These are phyloP conservation scores for Fusarium graminum DNA, from an alignment of 2,329 filamentous ascomycete species.

Conservation along the genomic window DNA sequence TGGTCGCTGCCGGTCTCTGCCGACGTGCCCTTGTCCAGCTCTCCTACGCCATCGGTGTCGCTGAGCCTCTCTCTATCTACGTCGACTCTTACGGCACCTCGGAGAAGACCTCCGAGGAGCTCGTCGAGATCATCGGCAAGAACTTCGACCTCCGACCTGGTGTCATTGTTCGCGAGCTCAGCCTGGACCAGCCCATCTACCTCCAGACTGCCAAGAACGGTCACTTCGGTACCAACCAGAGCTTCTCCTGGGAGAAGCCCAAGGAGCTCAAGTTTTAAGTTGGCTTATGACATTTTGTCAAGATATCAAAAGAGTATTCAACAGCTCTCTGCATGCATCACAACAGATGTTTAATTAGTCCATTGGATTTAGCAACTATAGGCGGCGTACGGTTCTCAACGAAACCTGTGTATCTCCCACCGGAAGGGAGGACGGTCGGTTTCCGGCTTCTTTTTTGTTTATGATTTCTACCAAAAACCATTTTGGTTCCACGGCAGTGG, in stretches of 20 bases:
- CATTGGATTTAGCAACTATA: conserved; percentile 55
- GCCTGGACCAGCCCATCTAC: conserved; percentile 97
- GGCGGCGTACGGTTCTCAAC: conserved; percentile 63
- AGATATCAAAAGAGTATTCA: conserved; percentile 56
- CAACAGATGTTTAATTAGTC: conserved; percentile 56
- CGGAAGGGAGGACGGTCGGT: conserved; percentile 53
- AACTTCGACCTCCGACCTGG: conserved; percentile 99
- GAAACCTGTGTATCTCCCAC: conserved; percentile 57
- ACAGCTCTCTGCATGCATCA: conserved; percentile 55
- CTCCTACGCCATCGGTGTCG: conserved; percentile 98
- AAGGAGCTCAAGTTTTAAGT: conserved; percentile 92
- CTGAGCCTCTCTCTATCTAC: conserved; percentile 97
- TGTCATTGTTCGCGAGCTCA: conserved; percentile 98
- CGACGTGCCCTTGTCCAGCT: conserved; percentile 97
- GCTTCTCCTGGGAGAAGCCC: conserved; percentile 98
- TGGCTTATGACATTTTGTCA: conserved; percentile 33
- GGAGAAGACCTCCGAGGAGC: conserved; percentile 87
- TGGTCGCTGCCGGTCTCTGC: conserved; percentile 88
- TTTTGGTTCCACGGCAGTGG: conserved; percentile 47
- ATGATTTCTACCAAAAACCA: conserved; percentile 41
- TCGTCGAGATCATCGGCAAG: conserved; percentile 91
- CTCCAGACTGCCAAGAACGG: conserved; percentile 99
- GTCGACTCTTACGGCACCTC: conserved; percentile 98
- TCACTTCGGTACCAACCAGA: conserved; percentile 97
- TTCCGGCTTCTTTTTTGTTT: conserved; percentile 54